A percentile compares a stretch with the other conserved stretches of the same genome.
These are phyloP conservation scores for Pleodorina starrii DNA, from an alignment of 139 green algal genomes.

Conservation along the genomic window DNA sequence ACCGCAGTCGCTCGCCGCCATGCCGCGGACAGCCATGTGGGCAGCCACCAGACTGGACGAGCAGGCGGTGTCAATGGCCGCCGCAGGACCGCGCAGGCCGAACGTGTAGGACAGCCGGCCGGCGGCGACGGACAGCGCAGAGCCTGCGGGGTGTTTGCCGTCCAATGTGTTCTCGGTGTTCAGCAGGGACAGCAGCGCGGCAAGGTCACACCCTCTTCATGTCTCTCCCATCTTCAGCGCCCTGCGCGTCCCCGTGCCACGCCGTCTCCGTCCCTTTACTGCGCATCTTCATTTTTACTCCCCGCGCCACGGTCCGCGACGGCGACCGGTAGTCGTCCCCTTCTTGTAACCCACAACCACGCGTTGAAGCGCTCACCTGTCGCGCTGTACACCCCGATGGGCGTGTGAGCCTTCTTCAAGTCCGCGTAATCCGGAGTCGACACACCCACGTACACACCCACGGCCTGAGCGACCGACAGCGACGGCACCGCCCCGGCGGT, in stretches of 20 bases:
- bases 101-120: constrained; percentile 89
- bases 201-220: background rate
- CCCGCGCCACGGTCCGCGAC: too few relatives aligned
- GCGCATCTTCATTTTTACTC: too few relatives aligned
- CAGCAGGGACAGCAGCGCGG: background rate
- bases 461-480: background rate
- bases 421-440: constrained; percentile 73
- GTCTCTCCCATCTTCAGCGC: too few relatives aligned
- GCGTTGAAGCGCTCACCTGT: constrained; percentile 59
- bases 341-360: background rate
- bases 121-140: constrained; percentile 76
- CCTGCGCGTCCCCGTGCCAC: too few relatives aligned
- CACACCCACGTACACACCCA: constrained; percentile 71
- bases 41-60: constrained; percentile 80
- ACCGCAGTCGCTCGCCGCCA: constrained; percentile 48
- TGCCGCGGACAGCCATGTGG: constrained; percentile 62
- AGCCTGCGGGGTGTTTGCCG: constrained; percentile 54
- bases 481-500: background rate
- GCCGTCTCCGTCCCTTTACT: background rate
- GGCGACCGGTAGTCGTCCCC: too few relatives aligned
- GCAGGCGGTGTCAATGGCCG: constrained; percentile 86
- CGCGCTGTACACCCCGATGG: constrained; percentile 72
- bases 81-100: constrained; percentile 78
- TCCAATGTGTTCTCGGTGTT: background rate
- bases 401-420: constrained; percentile 60